Evolutionary conservation across 2,329 filamentous ascomycete genomes (phyloP).

Genomic region (Aspergillus proliferans): DNA sequence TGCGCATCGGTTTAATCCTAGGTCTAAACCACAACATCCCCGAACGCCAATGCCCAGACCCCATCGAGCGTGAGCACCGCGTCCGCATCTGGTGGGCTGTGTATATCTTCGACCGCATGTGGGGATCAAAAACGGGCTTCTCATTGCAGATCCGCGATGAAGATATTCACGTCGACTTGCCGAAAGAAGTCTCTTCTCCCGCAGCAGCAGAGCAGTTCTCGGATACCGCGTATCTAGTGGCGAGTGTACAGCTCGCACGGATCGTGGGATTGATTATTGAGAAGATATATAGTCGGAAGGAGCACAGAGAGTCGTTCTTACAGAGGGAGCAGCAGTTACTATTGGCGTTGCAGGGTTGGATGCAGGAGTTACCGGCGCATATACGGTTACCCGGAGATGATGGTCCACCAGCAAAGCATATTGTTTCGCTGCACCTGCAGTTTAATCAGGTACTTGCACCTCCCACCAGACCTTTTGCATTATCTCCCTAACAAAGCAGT

Average conservation of each 20-base stretch:
- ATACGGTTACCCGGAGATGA: constrained; percentile 16
- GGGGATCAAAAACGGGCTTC: constrained; percentile 41
- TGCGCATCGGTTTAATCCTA: constrained; percentile 34
- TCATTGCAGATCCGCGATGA: constrained; percentile 42
- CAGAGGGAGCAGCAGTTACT: constrained; percentile 29
- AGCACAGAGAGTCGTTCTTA: constrained; percentile 21
- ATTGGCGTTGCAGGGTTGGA: constrained; percentile 26
- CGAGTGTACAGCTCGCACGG: constrained; percentile 23
- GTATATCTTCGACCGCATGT: constrained; percentile 35
- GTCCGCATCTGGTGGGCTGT: constrained; percentile 28
- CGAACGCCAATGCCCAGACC: constrained; percentile 16
- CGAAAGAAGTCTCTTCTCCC: constrained; percentile 14
- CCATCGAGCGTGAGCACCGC: constrained; percentile 28
- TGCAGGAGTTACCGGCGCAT: constrained; percentile 22
- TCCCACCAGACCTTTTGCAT: neutral
- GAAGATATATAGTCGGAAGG: constrained; percentile 21
- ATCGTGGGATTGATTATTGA: constrained; percentile 21
- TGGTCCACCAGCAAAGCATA: constrained; percentile 12
- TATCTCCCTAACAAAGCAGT: constrained; percentile 12
- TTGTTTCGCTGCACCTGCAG: constrained; percentile 25
- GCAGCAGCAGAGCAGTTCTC: constrained; percentile 23
- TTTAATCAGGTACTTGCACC: constrained; percentile 24
- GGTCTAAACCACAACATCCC: constrained; percentile 36
- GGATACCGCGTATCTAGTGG: constrained; percentile 23
- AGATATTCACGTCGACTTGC: constrained; percentile 33